Conservation (phyloP, 1,139 yeast genomes). For the Pichia sp. region DNA sequence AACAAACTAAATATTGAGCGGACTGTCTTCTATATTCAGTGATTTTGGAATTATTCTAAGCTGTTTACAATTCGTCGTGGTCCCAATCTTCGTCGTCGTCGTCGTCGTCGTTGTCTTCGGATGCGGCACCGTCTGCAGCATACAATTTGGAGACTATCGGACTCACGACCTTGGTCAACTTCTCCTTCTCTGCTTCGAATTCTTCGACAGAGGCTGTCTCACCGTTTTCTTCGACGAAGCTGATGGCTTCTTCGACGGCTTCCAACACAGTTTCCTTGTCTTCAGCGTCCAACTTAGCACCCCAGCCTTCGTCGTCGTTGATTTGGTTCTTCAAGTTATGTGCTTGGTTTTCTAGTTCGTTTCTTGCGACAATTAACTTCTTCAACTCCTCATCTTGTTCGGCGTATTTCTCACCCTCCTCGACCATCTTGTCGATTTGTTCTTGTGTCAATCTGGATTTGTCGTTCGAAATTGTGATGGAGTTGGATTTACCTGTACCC, state of each 20-base stretch:
- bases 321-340: constrained; percentile 64
- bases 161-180: constrained; percentile 76
- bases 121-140: constrained; percentile 55
- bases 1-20: background rate
- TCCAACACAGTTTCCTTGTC: constrained; percentile 89
- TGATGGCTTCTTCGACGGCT: constrained; percentile 82
- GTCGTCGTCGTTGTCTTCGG: constrained; percentile 29
- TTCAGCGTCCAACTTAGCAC: constrained; percentile 72
- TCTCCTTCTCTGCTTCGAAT: constrained; percentile 88
- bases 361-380: constrained; percentile 66
- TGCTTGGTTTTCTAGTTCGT: constrained; percentile 84
- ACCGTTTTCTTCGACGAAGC: constrained; percentile 85
- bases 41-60: too few species aligned
- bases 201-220: constrained; percentile 86
- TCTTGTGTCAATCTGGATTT: constrained; percentile 89
- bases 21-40: background rate
- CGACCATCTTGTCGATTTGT: constrained; percentile 61
- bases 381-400: constrained; percentile 56
- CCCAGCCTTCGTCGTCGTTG: constrained; percentile 32
- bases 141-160: constrained; percentile 93
- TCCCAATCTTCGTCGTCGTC: constrained; percentile 33
- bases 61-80: constrained; percentile 33
- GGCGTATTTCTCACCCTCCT: constrained; percentile 60
- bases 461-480: constrained; percentile 92
- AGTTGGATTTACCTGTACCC: constrained; percentile 94